Evolutionary conservation across 2,329 filamentous ascomycete genomes (phyloP).

Genomic region (Fusarium cicatricum): DNA sequence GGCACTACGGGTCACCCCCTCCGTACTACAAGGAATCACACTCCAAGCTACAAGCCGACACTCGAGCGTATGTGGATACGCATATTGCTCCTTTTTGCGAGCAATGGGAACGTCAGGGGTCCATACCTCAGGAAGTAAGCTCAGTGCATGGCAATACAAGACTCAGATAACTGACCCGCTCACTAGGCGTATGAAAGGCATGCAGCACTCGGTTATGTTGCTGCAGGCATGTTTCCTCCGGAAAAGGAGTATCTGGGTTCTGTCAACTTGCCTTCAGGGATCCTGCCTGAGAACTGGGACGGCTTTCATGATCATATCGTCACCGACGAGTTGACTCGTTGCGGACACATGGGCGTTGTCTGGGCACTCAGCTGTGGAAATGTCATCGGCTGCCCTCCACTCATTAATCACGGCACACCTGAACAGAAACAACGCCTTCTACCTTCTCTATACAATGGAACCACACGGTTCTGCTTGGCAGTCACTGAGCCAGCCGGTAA

Average conservation of each 20-base stretch:
- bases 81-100: conserved; percentile 65
- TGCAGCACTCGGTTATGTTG: neutral
- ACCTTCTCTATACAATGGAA: conserved; percentile 12
- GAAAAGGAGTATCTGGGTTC: neutral
- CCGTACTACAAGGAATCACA: conserved; percentile 73
- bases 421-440: conserved; percentile 41
- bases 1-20: neutral
- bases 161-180: neutral
- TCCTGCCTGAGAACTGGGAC: conserved; percentile 60
- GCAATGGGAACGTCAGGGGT: conserved; percentile 69
- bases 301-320: conserved; percentile 64
- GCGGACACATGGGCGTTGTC: conserved; percentile 62
- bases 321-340: conserved; percentile 62
- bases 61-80: conserved; percentile 67
- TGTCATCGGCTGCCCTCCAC: conserved; percentile 69
- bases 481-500: conserved; percentile 33
- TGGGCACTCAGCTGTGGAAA: conserved; percentile 67
- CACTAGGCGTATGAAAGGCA: neutral
- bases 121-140: conserved; percentile 55
- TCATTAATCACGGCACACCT: conserved; percentile 68
- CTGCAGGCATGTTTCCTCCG: neutral
- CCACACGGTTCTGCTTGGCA: conserved; percentile 28
- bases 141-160: neutral
- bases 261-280: conserved; percentile 39
- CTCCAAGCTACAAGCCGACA: conserved; percentile 61